Conservation (phyloP, 2,329 filamentous ascomycete species). For the Ascochyta pisi region DNA sequence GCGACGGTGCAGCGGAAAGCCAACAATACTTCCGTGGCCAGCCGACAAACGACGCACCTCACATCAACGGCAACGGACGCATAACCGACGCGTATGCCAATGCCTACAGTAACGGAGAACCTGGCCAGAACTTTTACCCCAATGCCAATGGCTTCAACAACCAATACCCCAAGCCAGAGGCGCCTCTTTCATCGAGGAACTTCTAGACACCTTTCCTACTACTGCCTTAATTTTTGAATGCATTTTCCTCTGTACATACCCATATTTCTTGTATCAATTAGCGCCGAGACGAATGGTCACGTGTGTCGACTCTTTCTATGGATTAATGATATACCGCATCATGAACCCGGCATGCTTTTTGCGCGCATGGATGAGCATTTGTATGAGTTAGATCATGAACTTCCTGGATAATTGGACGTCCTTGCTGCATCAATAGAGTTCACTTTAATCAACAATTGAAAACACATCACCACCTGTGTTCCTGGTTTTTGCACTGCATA, state of each 20-base stretch:
- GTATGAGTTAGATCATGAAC: not conserved
- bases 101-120: constrained; percentile 22
- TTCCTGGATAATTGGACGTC: too few relatives aligned
- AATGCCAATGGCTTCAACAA: constrained; percentile 27
- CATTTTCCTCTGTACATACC: constrained; percentile 9
- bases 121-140: constrained; percentile 26
- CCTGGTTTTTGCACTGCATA: too few relatives aligned
- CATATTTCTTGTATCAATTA: constrained; percentile 2
- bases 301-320: not conserved
- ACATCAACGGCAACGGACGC: constrained; percentile 18
- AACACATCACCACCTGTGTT: too few relatives aligned
- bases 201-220: constrained; percentile 28
- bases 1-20: constrained; percentile 36
- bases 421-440: too few relatives aligned
- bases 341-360: not conserved
- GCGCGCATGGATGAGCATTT: not conserved
- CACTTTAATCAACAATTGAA: too few relatives aligned
- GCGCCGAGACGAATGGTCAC: not conserved
- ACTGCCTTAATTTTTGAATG: constrained; percentile 14
- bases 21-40: constrained; percentile 37
- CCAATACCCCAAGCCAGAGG: constrained; percentile 29
- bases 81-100: constrained; percentile 25
- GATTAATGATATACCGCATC: not conserved
- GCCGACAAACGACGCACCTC: constrained; percentile 14
- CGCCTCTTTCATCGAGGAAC: constrained; percentile 36